Base-by-base conservation (phyloP, 495 filamentous ascomycete species). In the Talaromyces stipitatus region DNA sequence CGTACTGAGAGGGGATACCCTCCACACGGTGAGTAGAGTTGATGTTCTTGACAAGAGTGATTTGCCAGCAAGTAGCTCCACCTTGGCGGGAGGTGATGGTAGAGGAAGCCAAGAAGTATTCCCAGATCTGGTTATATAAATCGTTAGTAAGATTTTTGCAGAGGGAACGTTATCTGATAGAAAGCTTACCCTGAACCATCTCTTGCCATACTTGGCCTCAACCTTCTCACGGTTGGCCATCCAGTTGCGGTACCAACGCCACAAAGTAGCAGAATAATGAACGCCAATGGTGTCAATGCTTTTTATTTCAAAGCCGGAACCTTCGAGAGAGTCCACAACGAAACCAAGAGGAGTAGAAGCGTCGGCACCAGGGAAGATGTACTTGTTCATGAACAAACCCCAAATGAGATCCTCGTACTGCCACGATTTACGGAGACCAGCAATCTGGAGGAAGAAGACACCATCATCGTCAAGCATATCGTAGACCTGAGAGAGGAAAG, bases 231-330 rank as follows among this genome's bases (percentile, higher is more conserved):
- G 80, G 81, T 97, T 98, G 69, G 80, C 94, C 70, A 97, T 80
- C 94, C 94, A 98, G 80, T 98, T 98, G 62, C 94, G 81, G 78
- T 98, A 98, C 94, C 94, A 98, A 66, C 90, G 84, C 94, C 94
- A 98, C 45, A 98, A 76, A 30, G 94, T 98, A 52, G 92, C 91
- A 32, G 90, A 95, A 74, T 98, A 98, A 77, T 98, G 94, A 38
- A 98, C 91, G 63, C 91, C 92, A 62, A 96, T 83, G 50, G 90
- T 96, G 67, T 96, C 90, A 61, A 92, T 67, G 38, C 70, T 64
- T 69, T 80, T 82, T 61, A 82, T 72, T 62, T 82, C 78, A 54
- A 82, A 88, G 23, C 85, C 85, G 30, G 85, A 81, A 52, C 74
- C 82, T 72, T 88, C 85, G 26, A 88, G 76, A 59, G 77, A 75